phyloP scores from a whole-genome alignment of 495 filamentous ascomycete genomes.

The Aspergillus sparsus region DNA sequence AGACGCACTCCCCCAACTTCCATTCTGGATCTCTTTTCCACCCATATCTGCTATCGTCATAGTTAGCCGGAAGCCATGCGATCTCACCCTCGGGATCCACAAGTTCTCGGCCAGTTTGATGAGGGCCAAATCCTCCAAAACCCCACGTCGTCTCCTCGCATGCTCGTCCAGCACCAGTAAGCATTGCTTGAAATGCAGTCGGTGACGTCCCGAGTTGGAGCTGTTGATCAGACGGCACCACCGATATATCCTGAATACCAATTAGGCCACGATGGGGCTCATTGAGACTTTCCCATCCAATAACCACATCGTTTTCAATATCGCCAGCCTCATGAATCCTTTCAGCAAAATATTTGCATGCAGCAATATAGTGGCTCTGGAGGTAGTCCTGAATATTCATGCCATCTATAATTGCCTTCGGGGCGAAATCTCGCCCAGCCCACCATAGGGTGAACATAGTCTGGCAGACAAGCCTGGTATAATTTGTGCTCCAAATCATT shows the following conservation, averaged over 20 bases:
- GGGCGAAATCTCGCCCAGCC: constrained; percentile 88
- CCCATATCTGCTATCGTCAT: constrained; percentile 85
- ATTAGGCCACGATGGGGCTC: constrained; percentile 91
- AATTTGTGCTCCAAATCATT: constrained; percentile 99
- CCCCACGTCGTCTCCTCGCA: constrained; percentile 90
- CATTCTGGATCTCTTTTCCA: constrained; percentile 86
- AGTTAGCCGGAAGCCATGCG: constrained; percentile 77
- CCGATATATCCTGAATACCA: constrained; percentile 79
- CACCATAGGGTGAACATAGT: constrained; percentile 96
- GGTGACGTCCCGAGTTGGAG: constrained; percentile 91
- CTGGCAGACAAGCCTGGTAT: constrained; percentile 80
- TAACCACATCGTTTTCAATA: constrained; percentile 81
- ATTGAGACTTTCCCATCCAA: constrained; percentile 95
- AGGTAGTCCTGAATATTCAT: constrained; percentile 96
- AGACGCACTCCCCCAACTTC: constrained; percentile 90
- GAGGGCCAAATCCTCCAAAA: constrained; percentile 88
- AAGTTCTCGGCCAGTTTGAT: constrained; percentile 78
- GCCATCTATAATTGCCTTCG: constrained; percentile 92
- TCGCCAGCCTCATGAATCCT: constrained; percentile 89
- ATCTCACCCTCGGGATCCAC: constrained; percentile 85
- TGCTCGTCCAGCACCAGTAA: constrained; percentile 84
- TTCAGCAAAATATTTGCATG: constrained; percentile 75
- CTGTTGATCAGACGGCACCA: constrained; percentile 84
- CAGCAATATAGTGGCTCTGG: constrained; percentile 80
- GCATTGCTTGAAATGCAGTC: constrained; percentile 90